These are phyloP conservation scores for Epichloe coenophiala DNA, from an alignment of 2,329 filamentous ascomycete genomes.

Conservation along the genomic window DNA sequence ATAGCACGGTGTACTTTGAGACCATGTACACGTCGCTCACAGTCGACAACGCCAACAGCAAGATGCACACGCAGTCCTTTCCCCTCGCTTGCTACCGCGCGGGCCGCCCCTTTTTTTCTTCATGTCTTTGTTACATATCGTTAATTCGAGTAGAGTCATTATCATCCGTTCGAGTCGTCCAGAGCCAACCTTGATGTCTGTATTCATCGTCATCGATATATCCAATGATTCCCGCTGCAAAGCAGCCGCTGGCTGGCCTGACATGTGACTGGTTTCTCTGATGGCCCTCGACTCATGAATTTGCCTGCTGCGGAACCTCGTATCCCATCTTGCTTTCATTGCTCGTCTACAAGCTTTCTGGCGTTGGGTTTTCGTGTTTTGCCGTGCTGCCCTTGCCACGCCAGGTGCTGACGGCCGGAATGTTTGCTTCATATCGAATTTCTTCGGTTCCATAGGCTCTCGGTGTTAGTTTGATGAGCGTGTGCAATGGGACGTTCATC, in stretches of 20 bases:
- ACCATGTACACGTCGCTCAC: no score
- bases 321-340: background rate
- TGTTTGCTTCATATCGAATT: constrained; percentile 75
- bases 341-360: constrained; percentile 18
- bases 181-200: no score
- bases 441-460: constrained; percentile 89
- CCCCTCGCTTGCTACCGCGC: no score
- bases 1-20: background rate
- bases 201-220: background rate
- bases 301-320: background rate
- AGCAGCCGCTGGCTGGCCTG: background rate
- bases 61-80: no score
- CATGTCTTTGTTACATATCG: background rate
- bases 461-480: constrained; percentile 89
- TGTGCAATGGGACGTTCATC: constrained; percentile 97
- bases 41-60: no score
- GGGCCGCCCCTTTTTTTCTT: background rate
- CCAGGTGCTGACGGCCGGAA: constrained; percentile 94
- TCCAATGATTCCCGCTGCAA: background rate
- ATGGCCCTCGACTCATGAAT: background rate
- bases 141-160: background rate
- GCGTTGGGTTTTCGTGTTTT: constrained; percentile 59
- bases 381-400: constrained; percentile 85
- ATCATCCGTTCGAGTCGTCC: background rate
- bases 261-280: background rate